Percentiles rank a stretch among this genome's conserved stretches.
These are phyloP conservation scores for Calonectria pauciramosa DNA, from an alignment of 2,329 filamentous ascomycete species.

Conservation along the genomic window DNA sequence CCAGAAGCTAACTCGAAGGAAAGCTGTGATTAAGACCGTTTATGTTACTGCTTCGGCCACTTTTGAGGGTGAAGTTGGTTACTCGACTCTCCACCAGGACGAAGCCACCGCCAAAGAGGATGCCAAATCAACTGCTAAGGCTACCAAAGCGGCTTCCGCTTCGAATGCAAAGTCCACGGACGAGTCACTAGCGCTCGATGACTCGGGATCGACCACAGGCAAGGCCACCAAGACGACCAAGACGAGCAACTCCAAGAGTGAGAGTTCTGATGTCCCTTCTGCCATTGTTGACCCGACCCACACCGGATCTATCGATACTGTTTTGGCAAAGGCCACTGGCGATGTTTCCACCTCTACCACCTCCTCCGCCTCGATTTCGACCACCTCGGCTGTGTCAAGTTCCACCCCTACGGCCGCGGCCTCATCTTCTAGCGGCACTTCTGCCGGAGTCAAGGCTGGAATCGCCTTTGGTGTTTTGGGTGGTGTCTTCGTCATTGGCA, in stretches of 20 bases:
- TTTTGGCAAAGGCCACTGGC: constrained; percentile 49
- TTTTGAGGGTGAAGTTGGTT: constrained; percentile 60
- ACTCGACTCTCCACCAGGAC: constrained; percentile 51
- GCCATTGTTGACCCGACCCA: constrained; percentile 46
- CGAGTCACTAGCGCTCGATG: constrained; percentile 12
- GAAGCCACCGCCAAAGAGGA: constrained; percentile 30
- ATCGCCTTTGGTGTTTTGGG: constrained; percentile 86
- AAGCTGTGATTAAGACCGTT: constrained; percentile 54
- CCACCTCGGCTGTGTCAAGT: constrained; percentile 34
- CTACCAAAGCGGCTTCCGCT: constrained; percentile 24
- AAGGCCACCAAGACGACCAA: constrained; percentile 39
- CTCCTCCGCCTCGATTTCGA: constrained; percentile 31
- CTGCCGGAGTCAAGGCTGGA: constrained; percentile 76
- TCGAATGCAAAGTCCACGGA: constrained; percentile 12
- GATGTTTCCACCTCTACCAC: constrained; percentile 31
- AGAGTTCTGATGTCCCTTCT: constrained; percentile 41
- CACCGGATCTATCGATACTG: constrained; percentile 43
- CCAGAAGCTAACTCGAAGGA: constrained; percentile 12
- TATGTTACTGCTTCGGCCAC: constrained; percentile 58
- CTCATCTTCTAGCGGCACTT: constrained; percentile 40
- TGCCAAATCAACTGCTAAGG: constrained; percentile 19
- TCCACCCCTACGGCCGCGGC: constrained; percentile 37
- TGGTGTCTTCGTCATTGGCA: constrained; percentile 74
- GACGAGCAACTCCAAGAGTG: constrained; percentile 32
- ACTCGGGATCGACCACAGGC: constrained; percentile 11